Base-by-base conservation (phyloP, 2,329 filamentous ascomycete species). In the Aspergillus uvarum region DNA sequence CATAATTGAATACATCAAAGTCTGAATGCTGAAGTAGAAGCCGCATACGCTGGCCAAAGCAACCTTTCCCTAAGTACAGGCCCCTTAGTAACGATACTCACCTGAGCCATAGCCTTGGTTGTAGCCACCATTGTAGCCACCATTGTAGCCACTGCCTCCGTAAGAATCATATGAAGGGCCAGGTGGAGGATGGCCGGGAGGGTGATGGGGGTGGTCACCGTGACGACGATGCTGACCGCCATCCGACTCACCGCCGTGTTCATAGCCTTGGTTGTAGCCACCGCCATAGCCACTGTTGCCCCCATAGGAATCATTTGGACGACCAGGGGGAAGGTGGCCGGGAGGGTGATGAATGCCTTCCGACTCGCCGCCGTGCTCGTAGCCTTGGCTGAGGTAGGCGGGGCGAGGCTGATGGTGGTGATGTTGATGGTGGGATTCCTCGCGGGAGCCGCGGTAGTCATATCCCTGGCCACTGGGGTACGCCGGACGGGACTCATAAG, bases 131-230 rank as follows among this genome's bases (percentile, higher is more conserved):
- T 32, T 38, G 26, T 54, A 47, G 24, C 24, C 24, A 8, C 26
- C 8, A 8, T 8, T 29, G 21, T 22, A 22, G 21, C 52, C 56
- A 29, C 48, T 53, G 3, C 58, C 57, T 6, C 51, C 58, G 47
- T 60, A 59, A 21, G 53, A 52, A 2, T 53, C 56, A 42, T 35
- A 6, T n/a, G 59, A 21, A 19, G 49, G 59, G 32, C 56, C 26
- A 35, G 53, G 53, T 22, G 22, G 53, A 35, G 52, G 19, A 52
- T 48, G 11, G 52, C 44, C 11, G 51, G 56, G 47, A 32, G 51
- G 22, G 2, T 60, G 51, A 42, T 58, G 59, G 1, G 54, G 54
- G 5, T 53, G 56, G 10, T 59, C 56, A 21, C 59, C 38, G 24
- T 62, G 55, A 16, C 60, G 50, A 11, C 47, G 47, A 2, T 44